Evolutionary conservation across 2,329 filamentous ascomycete species (phyloP).

Genomic region (Hypoxylon rubiginosum): DNA sequence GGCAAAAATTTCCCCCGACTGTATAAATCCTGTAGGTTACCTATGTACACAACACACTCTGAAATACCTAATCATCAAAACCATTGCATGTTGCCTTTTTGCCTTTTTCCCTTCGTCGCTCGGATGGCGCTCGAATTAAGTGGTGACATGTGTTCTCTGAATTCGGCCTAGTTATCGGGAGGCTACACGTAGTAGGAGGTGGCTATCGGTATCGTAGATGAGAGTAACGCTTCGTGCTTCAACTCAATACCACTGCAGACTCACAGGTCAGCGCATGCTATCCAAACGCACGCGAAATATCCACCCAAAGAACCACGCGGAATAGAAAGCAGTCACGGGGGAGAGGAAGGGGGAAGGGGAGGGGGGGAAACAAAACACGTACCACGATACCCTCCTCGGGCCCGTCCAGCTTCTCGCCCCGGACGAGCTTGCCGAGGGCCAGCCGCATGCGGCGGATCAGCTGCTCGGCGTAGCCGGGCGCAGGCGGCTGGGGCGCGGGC

Average conservation of each 20-base stretch:
- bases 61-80: slow-evolving; percentile 34
- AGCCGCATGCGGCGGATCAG: slow-evolving; percentile 29
- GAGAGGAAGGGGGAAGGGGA: not conserved
- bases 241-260: slow-evolving; percentile 33
- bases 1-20: slow-evolving; percentile 1
- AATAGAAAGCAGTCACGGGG: not conserved
- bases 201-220: not conserved
- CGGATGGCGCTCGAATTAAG: slow-evolving; percentile 4
- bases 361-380: not conserved
- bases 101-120: slow-evolving; percentile 8
- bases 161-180: not conserved
- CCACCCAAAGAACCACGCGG: not conserved
- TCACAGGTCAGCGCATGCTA: slow-evolving; percentile 1
- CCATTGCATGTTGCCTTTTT: slow-evolving; percentile 3
- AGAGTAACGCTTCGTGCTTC: not conserved
- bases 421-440: slow-evolving; percentile 9
- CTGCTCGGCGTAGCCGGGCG: slow-evolving; percentile 31
- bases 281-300: not conserved
- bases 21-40: slow-evolving; percentile 18
- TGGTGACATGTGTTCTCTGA: not conserved
- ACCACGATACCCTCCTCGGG: slow-evolving; percentile 33
- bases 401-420: slow-evolving; percentile 18
- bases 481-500: slow-evolving; percentile 23
- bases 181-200: not conserved
- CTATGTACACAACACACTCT: slow-evolving; percentile 27